Evolutionary conservation across 2,329 filamentous ascomycete genomes (phyloP).

Genomic region (Coniella lustricola): DNA sequence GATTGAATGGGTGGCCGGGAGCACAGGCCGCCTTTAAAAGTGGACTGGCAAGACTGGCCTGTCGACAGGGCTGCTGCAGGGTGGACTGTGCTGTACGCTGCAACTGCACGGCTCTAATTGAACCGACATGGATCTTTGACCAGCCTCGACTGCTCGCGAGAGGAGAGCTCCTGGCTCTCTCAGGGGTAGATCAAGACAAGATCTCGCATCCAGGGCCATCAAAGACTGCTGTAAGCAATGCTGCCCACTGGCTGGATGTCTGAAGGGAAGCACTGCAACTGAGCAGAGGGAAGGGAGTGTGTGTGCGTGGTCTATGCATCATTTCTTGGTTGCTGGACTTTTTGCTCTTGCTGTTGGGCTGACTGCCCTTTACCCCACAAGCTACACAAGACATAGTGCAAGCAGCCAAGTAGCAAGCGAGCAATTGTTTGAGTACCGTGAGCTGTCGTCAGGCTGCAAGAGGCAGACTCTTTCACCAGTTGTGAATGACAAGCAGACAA

Average conservation of each 20-base stretch:
- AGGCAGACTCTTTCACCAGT: neutral
- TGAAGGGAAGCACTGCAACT: neutral
- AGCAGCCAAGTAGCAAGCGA: too few relatives aligned
- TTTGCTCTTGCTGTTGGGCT: slow-evolving; percentile 4
- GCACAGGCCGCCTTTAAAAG: slow-evolving; percentile 18
- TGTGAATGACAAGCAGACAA: neutral
- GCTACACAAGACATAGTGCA: too few relatives aligned
- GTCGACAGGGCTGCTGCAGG: neutral
- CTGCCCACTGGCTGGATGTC: slow-evolving; percentile 16
- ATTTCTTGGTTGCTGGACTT: slow-evolving; percentile 7
- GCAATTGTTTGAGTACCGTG: too few relatives aligned
- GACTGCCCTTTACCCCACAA: neutral
- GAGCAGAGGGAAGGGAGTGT: slow-evolving; percentile 16
- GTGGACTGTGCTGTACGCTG: slow-evolving; percentile 15
- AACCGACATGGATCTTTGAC: slow-evolving; percentile 16
- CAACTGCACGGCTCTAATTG: slow-evolving; percentile 17
- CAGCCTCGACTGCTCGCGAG: slow-evolving; percentile 15
- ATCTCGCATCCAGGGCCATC: slow-evolving; percentile 11
- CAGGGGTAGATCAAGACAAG: slow-evolving; percentile 18
- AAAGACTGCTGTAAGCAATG: slow-evolving; percentile 11
- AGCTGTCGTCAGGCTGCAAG: too few relatives aligned
- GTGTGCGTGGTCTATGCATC: slow-evolving; percentile 17
- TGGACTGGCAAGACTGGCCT: slow-evolving; percentile 7
- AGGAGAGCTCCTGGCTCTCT: slow-evolving; percentile 17
- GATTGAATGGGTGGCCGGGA: slow-evolving; percentile 17